Base-by-base conservation (phyloP, 1,284 basidiomycete genomes). In the Ustanciosporium gigantosporum region DNA sequence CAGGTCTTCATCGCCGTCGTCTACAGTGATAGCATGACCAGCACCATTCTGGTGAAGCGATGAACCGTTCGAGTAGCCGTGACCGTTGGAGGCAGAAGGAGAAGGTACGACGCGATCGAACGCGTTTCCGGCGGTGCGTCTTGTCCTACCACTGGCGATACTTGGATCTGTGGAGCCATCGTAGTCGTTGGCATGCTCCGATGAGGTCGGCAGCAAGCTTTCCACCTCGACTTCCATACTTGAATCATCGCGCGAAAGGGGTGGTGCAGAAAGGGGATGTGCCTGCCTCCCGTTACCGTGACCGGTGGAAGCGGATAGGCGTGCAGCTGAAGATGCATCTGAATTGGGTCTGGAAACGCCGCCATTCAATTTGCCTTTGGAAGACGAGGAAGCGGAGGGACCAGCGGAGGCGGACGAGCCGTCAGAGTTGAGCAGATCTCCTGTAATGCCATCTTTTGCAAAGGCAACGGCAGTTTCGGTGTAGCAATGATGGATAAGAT, bases 401-500 rank as follows among this genome's bases (percentile, higher is more conserved):
- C 35, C 36, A 2, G 49, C 36, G 31, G 40, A 23, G 20, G 40
- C 29, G 2, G 22, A 27, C 16, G 48, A 43, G 6, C 39, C 16
- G 6, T 51, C 52, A 4, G 51, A 29, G 13, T 36, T 42, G 23
- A 48, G 51, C 17, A 59, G 65, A 42, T 49, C 52, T 21, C 39
- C 53, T 23, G 50, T 70, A 55, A 49, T 65, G 51, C 85, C 86
- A 46, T 90, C 88, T 40, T 81, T 80, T 8, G 84, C 82, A 66
- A 91, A 90, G 0, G 86, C 86, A 25, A 82, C 80, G 5, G 88
- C 88, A 0, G 88, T 87, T 29, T 81, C 81, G 25, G 84, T 83
- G 76, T 87, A 89, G 51, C 87, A 86, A 35, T 84, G 83, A 68
- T 90, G 88, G 48, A 84, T 83, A 3, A 92, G 82, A 70, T 91